These are phyloP conservation scores for Amaranthus hypochondriacus DNA, from an alignment of 148 eudicot species.

Conservation along the genomic window DNA sequence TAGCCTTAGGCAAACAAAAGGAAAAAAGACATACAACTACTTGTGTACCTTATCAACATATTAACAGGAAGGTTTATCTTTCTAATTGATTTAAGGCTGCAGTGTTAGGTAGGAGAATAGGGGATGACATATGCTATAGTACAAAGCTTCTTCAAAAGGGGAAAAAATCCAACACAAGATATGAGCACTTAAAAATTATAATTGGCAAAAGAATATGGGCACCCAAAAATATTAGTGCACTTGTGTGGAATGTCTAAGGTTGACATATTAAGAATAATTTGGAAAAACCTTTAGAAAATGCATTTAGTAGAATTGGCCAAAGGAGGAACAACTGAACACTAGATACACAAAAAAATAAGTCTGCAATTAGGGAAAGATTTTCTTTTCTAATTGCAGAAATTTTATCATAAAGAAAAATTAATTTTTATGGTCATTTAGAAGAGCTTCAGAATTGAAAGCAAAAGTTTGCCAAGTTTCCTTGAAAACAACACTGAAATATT, in stretches of 20 bases:
- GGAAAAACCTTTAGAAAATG: background rate
- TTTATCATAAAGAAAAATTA: no score
- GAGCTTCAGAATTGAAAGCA: no score
- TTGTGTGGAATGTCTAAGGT: background rate
- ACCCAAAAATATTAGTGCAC: background rate
- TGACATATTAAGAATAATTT: background rate
- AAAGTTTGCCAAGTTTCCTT: no score
- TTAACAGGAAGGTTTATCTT: background rate
- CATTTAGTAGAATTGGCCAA: background rate
- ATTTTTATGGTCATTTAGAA: no score
- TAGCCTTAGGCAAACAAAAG: background rate
- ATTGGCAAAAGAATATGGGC: background rate
- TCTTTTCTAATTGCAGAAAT: no score
- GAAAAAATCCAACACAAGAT: background rate
- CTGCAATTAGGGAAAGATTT: background rate
- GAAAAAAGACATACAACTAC: slow-evolving; percentile 4
- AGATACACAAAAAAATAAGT: background rate
- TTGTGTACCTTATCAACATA: background rate
- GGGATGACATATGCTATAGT: background rate
- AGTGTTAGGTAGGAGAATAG: background rate
- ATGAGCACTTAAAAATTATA: no score
- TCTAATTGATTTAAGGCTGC: background rate
- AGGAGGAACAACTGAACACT: background rate
- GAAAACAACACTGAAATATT: background rate
- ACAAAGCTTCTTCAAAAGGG: background rate